Conservation (phyloP, 768 basidiomycete species). For the Tulasnella sp. region DNA sequence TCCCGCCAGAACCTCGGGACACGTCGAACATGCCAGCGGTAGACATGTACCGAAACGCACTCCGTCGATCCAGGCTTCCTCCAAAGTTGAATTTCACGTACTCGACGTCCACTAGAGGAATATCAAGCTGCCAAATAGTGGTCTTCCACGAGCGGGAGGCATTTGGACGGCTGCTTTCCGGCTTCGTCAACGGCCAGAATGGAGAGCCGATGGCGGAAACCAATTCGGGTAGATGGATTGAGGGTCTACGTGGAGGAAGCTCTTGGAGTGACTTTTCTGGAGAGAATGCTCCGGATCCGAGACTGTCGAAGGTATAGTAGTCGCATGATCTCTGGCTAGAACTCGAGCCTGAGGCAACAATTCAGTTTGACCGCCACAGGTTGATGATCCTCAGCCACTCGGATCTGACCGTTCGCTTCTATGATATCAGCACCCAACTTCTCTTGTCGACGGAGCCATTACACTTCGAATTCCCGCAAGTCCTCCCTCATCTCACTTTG, state of each 20-base stretch:
- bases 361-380: conserved; percentile 53
- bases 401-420: conserved; percentile 60
- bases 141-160: conserved; percentile 35
- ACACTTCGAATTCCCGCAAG: conserved; percentile 55
- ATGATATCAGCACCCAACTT: conserved; percentile 65
- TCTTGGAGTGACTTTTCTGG: conserved; percentile 24
- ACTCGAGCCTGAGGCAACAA: not conserved
- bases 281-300: conserved; percentile 32
- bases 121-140: conserved; percentile 30
- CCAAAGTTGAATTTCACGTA: not conserved
- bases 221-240: conserved; percentile 26
- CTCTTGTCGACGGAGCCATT: conserved; percentile 46
- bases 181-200: conserved; percentile 46
- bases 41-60: conserved; percentile 28
- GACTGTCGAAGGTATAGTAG: conserved; percentile 45
- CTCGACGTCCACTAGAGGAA: not conserved
- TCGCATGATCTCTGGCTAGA: conserved; percentile 19
- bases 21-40: conserved; percentile 25
- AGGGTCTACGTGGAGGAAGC: not conserved
- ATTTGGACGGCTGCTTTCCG: conserved; percentile 27
- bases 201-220: conserved; percentile 30
- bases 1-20: conserved; percentile 45
- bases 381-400: conserved; percentile 55
- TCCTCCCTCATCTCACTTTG: conserved; percentile 54
- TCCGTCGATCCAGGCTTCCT: conserved; percentile 21